Conservation (phyloP, 768 basidiomycete genomes). For the Termitomyces sp. region DNA sequence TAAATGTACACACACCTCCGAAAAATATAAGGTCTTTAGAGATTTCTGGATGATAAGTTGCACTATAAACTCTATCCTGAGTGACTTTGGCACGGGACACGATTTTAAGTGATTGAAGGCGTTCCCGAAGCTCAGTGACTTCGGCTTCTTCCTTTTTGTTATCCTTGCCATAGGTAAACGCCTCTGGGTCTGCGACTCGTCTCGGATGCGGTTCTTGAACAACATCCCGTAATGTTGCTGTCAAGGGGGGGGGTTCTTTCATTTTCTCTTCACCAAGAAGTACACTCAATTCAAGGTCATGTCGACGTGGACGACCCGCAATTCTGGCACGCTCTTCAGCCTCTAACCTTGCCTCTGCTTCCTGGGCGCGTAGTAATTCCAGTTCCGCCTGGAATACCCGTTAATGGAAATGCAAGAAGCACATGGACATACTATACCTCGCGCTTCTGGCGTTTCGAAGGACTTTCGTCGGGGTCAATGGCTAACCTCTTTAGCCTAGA, state of each 20-base stretch:
- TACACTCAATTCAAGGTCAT: slow-evolving; percentile 57
- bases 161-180: slow-evolving; percentile 47
- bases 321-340: slow-evolving; percentile 59
- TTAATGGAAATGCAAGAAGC: not conserved
- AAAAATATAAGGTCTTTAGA: slow-evolving; percentile 85
- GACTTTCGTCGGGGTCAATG: slow-evolving; percentile 61
- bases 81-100: slow-evolving; percentile 81
- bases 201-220: slow-evolving; percentile 32
- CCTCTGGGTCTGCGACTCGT: slow-evolving; percentile 43
- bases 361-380: slow-evolving; percentile 44
- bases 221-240: slow-evolving; percentile 39
- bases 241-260: slow-evolving; percentile 44
- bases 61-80: slow-evolving; percentile 68
- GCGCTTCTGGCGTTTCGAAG: slow-evolving; percentile 60
- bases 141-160: slow-evolving; percentile 42
- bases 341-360: slow-evolving; percentile 59
- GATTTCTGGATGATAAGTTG: slow-evolving; percentile 76
- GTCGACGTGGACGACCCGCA: slow-evolving; percentile 66
- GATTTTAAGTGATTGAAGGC: slow-evolving; percentile 55
- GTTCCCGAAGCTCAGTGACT: slow-evolving; percentile 51
- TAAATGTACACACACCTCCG: slow-evolving; percentile 50
- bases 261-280: slow-evolving; percentile 51
- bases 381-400: slow-evolving; percentile 40
- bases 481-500: slow-evolving; percentile 50
- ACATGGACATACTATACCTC: slow-evolving; percentile 36